Conservation (phyloP, 306 rosid genomes). For the Pyrus betulifolia region DNA sequence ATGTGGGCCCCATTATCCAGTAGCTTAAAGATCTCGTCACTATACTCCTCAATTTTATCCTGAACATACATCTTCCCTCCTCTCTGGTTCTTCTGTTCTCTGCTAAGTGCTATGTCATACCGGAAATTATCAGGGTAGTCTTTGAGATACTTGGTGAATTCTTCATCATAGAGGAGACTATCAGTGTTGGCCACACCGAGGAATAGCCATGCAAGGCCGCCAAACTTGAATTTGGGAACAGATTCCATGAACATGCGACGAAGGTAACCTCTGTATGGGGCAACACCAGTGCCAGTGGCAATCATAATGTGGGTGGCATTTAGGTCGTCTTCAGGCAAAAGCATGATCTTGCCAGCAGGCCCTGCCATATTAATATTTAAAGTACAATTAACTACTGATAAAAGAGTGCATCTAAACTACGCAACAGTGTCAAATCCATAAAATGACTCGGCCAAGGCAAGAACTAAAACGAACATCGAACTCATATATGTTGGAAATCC, state of each 20-base stretch:
- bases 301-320: slow-evolving; percentile 98
- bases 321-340: slow-evolving; percentile 85
- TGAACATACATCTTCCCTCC: slow-evolving; percentile 99
- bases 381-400: not conserved
- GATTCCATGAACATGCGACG: slow-evolving; percentile 98
- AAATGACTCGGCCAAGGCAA: not conserved
- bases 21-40: slow-evolving; percentile 78
- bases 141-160: slow-evolving; percentile 74
- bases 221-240: slow-evolving; percentile 66
- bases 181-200: slow-evolving; percentile 91
- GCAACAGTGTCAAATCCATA: not conserved
- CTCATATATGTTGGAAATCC: too few species aligned
- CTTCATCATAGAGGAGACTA: slow-evolving; percentile 82
- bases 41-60: slow-evolving; percentile 93
- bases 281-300: slow-evolving; percentile 90
- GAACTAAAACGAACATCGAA: too few species aligned
- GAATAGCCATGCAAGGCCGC: slow-evolving; percentile 93
- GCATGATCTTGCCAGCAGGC: slow-evolving; percentile 96
- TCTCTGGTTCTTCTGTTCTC: slow-evolving; percentile 76
- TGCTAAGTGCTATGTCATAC: slow-evolving; percentile 66
- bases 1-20: slow-evolving; percentile 90
- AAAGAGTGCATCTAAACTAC: slow-evolving; percentile 13
- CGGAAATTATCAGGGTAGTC: slow-evolving; percentile 81
- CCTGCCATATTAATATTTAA: slow-evolving; percentile 39
- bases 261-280: slow-evolving; percentile 93